Base-by-base conservation (phyloP, 2,329 filamentous ascomycete genomes). In the Madurella mycetomatis region DNA sequence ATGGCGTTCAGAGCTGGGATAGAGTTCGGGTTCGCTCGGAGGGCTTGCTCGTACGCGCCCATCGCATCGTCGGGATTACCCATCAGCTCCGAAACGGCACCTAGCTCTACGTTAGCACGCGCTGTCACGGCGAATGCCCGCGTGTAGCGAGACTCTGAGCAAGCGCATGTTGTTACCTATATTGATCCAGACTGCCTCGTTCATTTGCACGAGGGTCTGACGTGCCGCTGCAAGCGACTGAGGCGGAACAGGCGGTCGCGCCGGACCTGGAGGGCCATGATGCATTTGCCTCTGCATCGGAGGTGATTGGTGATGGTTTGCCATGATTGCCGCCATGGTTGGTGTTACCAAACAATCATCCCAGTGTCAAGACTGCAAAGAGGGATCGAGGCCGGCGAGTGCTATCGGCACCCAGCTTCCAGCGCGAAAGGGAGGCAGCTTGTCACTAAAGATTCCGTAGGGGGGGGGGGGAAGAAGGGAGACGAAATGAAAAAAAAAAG, bases 1-100 rank as follows among this genome's bases (percentile, higher is more conserved):
- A 97, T 96, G 57, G 91, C 89, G 64, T 91, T 95, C 89, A 97
- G 92, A 31, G 94, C 94, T 0, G 85, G 83, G 47, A 94, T 87
- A 16, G 92, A 97, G 76, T 89, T 90, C 45, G 85, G 83, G 68
- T 97, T 97, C 69, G 92, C 89, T 62, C 84, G 82, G 58, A 97
- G 80, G 41, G 92, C 94, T 69, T 89, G 87, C 71, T 97, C 91
- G 71, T 96, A 99, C 43, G 92, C 89, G 62, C 84, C 79, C 77
- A 94, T 89, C 48, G 92, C 92, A 67, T 92, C 90, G 57, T 97
- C 92, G 42, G 89, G 79, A 65, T 94, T 89, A 61, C 90, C 89
- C 75, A 96, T 83, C 64, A 94, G 76, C 75, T 99, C 92, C 18
- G 90, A 88, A 58, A 95, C 81, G 65, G 84, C 88, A 39, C 92